phyloP scores from a whole-genome alignment of 768 basidiomycete genomes.

The Pisolithus sp. region DNA sequence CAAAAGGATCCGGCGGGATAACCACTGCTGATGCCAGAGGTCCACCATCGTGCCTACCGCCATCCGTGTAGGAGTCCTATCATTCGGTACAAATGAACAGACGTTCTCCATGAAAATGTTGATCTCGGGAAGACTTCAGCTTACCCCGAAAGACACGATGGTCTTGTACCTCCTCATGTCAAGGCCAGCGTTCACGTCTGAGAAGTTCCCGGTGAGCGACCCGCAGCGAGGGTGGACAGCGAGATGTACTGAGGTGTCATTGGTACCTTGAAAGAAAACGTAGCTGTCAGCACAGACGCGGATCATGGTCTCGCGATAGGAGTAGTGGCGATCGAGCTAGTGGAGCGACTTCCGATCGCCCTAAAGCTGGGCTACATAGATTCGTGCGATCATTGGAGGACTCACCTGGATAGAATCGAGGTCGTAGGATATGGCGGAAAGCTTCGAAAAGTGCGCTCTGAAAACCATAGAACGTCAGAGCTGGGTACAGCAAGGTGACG shows the following conservation, averaged over 20 bases:
- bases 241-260: conserved; percentile 30
- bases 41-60: conserved; percentile 41
- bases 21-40: conserved; percentile 36
- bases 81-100: background rate
- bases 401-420: conserved; percentile 9
- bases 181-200: conserved; percentile 47
- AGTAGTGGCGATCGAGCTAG: too few relatives aligned
- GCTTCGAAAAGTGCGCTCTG: conserved; percentile 7
- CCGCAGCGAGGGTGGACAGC: conserved; percentile 43
- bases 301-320: background rate
- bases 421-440: conserved; percentile 3
- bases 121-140: conserved; percentile 2
- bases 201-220: conserved; percentile 30
- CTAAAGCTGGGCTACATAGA: too few relatives aligned
- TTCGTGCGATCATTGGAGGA: background rate
- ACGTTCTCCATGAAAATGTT: background rate
- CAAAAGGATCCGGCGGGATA: conserved; percentile 36
- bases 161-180: conserved; percentile 32
- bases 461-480: conserved; percentile 16
- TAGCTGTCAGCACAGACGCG: conserved; percentile 8
- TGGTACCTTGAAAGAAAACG: conserved; percentile 6
- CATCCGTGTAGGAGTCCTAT: conserved; percentile 48
- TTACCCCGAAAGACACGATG: conserved; percentile 48
- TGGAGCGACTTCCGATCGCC: too few relatives aligned
- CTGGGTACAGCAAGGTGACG: conserved; percentile 14